Conservation (phyloP, 2,329 filamentous ascomycete genomes). For the Teratosphaeria nubilosa region DNA sequence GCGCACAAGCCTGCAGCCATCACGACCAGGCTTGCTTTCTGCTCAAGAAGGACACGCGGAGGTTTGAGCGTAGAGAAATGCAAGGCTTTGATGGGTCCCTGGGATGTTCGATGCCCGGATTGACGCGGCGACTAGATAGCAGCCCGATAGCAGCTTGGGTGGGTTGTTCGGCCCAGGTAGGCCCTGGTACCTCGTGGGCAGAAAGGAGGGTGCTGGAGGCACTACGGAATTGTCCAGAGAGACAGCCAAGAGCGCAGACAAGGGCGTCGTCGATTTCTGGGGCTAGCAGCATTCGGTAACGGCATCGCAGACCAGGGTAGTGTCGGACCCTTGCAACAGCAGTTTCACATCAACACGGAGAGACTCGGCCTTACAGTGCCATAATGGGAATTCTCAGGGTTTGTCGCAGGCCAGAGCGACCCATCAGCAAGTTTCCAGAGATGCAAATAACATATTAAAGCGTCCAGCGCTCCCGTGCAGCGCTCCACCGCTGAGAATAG, state of each 20-base stretch:
- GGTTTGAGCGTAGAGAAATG: not conserved
- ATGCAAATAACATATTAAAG: not conserved
- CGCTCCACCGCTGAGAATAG: not conserved
- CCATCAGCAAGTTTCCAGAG: not conserved
- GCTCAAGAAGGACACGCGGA: not conserved
- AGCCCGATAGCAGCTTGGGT: conserved; percentile 1
- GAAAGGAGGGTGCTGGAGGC: not conserved
- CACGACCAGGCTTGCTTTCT: not conserved
- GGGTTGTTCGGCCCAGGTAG: not conserved
- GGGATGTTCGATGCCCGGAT: conserved; percentile 2
- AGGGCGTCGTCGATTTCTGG: not conserved
- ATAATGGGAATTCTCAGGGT: not conserved
- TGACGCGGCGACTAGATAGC: conserved; percentile 2
- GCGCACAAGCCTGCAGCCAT: not conserved
- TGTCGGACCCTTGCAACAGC: not conserved
- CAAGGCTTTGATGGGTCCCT: not conserved
- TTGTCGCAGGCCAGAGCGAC: not conserved
- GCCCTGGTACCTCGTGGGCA: conserved; percentile 1
- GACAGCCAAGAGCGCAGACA: not conserved
- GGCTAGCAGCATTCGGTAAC: not conserved
- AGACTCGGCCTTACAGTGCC: not conserved
- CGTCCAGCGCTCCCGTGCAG: not conserved
- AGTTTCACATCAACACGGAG: not conserved
- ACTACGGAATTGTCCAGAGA: not conserved
- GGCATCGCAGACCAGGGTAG: not conserved